phyloP scores from a whole-genome alignment of 768 basidiomycete species.

The Tricholomella constricta region DNA sequence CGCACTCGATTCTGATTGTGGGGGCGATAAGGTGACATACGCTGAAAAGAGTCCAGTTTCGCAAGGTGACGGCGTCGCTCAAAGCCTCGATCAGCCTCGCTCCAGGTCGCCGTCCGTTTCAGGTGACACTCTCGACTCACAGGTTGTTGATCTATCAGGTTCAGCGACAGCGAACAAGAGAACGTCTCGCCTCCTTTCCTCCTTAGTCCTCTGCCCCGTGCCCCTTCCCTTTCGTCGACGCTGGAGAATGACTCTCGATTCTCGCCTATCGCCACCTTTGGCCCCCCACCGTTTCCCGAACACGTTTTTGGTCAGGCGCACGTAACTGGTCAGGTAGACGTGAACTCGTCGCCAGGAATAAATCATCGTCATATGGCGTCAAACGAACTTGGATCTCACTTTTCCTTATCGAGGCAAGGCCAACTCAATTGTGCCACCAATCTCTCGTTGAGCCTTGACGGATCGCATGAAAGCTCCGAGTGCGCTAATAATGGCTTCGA shows the following conservation, averaged over 20 bases:
- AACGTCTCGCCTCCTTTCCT: no score
- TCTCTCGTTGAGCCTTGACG: background rate
- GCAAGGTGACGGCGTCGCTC: no score
- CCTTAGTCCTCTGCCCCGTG: background rate
- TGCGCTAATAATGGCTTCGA: background rate
- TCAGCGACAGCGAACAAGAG: no score
- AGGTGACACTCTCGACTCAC: no score
- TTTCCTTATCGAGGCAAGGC: background rate
- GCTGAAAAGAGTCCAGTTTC: background rate
- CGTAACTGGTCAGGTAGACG: background rate
- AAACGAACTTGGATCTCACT: background rate
- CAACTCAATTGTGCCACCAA: background rate
- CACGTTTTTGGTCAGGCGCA: background rate
- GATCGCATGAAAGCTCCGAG: no score
- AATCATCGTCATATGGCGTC: background rate
- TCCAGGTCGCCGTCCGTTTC: no score
- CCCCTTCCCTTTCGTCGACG: background rate
- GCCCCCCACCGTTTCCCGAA: background rate
- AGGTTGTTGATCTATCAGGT: no score
- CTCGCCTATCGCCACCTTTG: background rate
- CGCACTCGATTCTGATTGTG: background rate
- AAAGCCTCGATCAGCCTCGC: background rate
- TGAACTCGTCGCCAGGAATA: background rate
- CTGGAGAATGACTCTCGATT: background rate
- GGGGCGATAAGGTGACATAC: background rate